These are phyloP conservation scores for Pseudovirgaria hyperparasitica DNA, from an alignment of 2,329 filamentous ascomycete species.

Conservation along the genomic window DNA sequence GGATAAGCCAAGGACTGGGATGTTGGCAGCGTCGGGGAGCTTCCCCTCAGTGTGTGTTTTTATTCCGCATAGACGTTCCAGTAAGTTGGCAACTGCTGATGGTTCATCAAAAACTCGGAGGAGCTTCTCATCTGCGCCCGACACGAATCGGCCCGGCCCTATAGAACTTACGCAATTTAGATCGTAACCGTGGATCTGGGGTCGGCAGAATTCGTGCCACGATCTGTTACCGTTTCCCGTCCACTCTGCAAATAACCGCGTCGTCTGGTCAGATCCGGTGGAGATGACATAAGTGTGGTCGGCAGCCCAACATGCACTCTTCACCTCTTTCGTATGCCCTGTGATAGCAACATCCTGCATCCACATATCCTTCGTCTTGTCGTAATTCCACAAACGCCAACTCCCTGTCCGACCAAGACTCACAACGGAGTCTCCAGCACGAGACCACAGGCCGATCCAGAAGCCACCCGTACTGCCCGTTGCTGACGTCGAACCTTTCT, in stretches of 20 bases:
- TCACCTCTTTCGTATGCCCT: constrained; percentile 73
- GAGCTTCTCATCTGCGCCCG: constrained; percentile 95
- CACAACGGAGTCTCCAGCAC: constrained; percentile 59
- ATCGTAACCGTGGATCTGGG: constrained; percentile 97
- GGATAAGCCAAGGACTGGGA: constrained; percentile 86
- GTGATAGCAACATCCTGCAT: constrained; percentile 62
- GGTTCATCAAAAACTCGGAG: constrained; percentile 90
- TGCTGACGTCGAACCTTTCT: constrained; percentile 91
- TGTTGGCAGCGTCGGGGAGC: constrained; percentile 79
- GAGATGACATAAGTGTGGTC: constrained; percentile 76
- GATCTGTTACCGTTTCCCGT: constrained; percentile 39
- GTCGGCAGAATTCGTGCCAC: constrained; percentile 93
- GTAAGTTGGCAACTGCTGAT: constrained; percentile 63
- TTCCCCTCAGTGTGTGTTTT: constrained; percentile 9
- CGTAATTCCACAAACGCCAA: constrained; percentile 75
- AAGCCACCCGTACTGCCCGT: constrained; percentile 94
- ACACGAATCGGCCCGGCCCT: constrained; percentile 66
- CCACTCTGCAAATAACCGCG: constrained; percentile 76
- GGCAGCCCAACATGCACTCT: constrained; percentile 71
- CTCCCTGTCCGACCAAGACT: constrained; percentile 84
- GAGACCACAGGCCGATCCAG: constrained; percentile 90
- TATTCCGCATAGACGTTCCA: constrained; percentile 56
- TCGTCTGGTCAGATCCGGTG: constrained; percentile 86
- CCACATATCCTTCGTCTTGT: constrained; percentile 54
- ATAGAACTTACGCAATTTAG: constrained; percentile 84